These are phyloP conservation scores for Aphelidium insulamus DNA, from an alignment of 371 early-diverging fungal species.

Conservation along the genomic window DNA sequence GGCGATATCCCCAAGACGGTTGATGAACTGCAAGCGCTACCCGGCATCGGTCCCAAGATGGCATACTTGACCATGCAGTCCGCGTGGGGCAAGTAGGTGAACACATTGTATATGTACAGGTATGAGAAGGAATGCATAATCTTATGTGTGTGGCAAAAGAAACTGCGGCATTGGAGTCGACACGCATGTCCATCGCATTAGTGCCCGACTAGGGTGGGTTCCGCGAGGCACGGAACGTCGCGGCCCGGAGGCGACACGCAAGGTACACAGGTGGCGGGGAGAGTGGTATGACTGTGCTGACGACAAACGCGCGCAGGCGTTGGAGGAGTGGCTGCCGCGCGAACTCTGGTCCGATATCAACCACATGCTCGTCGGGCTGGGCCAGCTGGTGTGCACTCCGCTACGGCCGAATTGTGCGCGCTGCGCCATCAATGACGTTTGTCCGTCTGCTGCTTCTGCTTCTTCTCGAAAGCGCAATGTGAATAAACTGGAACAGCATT, in stretches of 20 bases:
- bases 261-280: constrained; percentile 11
- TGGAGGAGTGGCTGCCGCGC: constrained; percentile 68
- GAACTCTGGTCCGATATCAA: constrained; percentile 80
- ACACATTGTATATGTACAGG: background rate
- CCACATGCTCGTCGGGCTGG: constrained; percentile 81
- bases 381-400: constrained; percentile 69
- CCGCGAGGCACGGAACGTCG: constrained; percentile 27
- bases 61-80: constrained; percentile 57
- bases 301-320: constrained; percentile 12
- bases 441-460: constrained; percentile 50
- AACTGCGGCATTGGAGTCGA: constrained; percentile 94
- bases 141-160: constrained; percentile 14
- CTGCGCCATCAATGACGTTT: constrained; percentile 57
- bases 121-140: background rate
- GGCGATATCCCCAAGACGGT: constrained; percentile 71
- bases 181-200: constrained; percentile 90
- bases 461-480: no score
- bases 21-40: constrained; percentile 50
- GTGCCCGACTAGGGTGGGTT: constrained; percentile 76
- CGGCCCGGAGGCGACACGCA: constrained; percentile 60
- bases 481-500: no score
- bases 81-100: constrained; percentile 51
- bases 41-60: constrained; percentile 98
- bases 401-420: constrained; percentile 51
- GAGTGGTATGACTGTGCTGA: background rate